These are phyloP conservation scores for Hirsutella minnesotensis DNA, from an alignment of 2,329 filamentous ascomycete species.

Conservation along the genomic window DNA sequence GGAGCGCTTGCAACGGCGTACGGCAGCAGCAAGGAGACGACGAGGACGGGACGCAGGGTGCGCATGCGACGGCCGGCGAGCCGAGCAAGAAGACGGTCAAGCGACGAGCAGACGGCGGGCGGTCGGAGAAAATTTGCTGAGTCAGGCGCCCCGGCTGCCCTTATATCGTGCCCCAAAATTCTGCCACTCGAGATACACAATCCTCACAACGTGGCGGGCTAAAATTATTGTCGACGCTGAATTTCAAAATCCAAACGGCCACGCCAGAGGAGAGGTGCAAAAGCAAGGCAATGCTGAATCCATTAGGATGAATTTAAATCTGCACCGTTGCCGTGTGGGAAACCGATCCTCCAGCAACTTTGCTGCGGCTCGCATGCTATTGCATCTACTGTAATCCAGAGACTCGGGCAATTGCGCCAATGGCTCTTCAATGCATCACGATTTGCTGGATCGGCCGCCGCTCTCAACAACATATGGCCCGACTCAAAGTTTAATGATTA, in stretches of 20 bases:
- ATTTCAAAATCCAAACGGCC: slow-evolving; percentile 3
- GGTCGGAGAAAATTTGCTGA: slow-evolving; percentile 31
- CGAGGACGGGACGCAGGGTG: not conserved
- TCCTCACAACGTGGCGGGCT: slow-evolving; percentile 11
- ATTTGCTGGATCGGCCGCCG: too few species aligned
- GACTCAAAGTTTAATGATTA: too few species aligned
- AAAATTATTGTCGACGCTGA: slow-evolving; percentile 6
- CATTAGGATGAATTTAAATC: too few species aligned
- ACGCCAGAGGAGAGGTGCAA: not conserved
- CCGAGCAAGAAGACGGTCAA: not conserved
- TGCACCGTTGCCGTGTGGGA: too few species aligned
- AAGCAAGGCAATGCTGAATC: too few species aligned
- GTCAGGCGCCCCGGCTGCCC: slow-evolving; percentile 22
- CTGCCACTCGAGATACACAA: slow-evolving; percentile 27
- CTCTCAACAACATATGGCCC: too few species aligned
- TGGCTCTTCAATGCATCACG: too few species aligned
- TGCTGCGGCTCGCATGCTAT: too few species aligned
- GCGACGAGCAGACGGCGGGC: slow-evolving; percentile 16
- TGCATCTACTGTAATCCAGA: too few species aligned
- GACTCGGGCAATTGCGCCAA: too few species aligned
- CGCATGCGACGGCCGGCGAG: not conserved
- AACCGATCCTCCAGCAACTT: too few species aligned
- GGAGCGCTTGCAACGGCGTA: slow-evolving; percentile 9
- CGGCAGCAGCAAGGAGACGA: not conserved
- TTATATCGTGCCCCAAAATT: slow-evolving; percentile 28